Evolutionary conservation across 257 asterid genomes (phyloP).

Genomic region (Rauvolfia tetraphylla): DNA sequence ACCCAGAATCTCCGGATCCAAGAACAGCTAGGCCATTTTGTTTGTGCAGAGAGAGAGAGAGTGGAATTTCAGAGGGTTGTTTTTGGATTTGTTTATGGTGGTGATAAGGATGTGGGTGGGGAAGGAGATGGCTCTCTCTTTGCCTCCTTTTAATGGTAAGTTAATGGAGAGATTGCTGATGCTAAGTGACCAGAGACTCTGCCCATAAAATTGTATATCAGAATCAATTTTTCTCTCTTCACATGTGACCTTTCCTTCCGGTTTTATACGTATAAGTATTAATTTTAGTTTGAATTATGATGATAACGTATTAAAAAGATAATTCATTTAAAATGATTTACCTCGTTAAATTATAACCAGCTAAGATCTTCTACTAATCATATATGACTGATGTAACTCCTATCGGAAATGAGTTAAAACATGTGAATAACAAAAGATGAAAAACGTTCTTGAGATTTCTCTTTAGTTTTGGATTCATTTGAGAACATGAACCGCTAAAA

Average conservation of each 20-base stretch:
- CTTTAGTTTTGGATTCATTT: not conserved
- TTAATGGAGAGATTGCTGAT: constrained; percentile 26
- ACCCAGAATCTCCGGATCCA: constrained; percentile 54
- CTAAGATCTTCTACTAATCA: not conserved
- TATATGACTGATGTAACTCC: not conserved
- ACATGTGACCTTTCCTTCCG: constrained; percentile 25
- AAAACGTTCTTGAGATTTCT: not conserved
- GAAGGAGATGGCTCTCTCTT: constrained; percentile 5
- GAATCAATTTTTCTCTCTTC: constrained; percentile 23
- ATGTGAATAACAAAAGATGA: not conserved
- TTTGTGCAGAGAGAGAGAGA: constrained; percentile 25
- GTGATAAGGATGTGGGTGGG: constrained; percentile 23
- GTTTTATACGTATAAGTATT: not conserved
- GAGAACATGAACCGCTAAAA: not conserved
- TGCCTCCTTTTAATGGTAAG: not conserved
- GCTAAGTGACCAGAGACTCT: constrained; percentile 17
- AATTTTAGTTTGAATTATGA: not conserved
- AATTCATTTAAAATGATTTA: not conserved
- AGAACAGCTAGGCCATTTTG: constrained; percentile 48
- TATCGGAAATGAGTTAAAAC: not conserved
- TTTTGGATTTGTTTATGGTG: constrained; percentile 39
- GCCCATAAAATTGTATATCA: constrained; percentile 12
- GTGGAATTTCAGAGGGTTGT: constrained; percentile 32
- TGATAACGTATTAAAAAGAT: too few species aligned
- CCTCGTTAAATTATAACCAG: not conserved